Conservation (phyloP, 1,284 basidiomycete species). For the Schizophyllum amplum region DNA sequence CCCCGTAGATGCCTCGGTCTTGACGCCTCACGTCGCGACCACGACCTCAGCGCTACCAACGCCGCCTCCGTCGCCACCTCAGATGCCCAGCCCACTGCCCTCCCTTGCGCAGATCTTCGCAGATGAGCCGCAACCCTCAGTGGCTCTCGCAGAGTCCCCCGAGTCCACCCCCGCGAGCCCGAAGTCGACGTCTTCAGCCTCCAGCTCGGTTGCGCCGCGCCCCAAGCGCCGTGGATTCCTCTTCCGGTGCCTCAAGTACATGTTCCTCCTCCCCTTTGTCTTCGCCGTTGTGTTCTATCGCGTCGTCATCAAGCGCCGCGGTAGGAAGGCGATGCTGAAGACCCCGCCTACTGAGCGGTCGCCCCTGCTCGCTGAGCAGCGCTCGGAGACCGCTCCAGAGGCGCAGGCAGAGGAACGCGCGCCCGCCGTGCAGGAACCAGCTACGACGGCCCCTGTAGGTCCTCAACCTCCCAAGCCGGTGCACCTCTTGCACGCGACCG, state of each 20-base stretch:
- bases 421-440: background rate
- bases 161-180: background rate
- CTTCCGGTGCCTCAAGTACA: background rate
- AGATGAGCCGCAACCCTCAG: background rate
- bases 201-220: background rate
- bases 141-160: background rate
- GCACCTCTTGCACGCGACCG: background rate
- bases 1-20: background rate
- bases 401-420: background rate
- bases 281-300: background rate
- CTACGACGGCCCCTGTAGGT: background rate
- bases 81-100: background rate
- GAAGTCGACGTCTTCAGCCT: background rate
- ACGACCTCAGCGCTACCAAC: background rate
- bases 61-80: background rate
- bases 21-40: background rate
- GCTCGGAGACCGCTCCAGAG: no score
- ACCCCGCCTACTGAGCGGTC: background rate
- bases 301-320: background rate
- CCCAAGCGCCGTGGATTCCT: background rate
- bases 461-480: no score
- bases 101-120: background rate
- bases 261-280: background rate
- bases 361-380: background rate
- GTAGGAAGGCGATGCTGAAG: background rate